Base-by-base conservation (phyloP, 805 yeast species). In the Grigorovia jiainica region DNA sequence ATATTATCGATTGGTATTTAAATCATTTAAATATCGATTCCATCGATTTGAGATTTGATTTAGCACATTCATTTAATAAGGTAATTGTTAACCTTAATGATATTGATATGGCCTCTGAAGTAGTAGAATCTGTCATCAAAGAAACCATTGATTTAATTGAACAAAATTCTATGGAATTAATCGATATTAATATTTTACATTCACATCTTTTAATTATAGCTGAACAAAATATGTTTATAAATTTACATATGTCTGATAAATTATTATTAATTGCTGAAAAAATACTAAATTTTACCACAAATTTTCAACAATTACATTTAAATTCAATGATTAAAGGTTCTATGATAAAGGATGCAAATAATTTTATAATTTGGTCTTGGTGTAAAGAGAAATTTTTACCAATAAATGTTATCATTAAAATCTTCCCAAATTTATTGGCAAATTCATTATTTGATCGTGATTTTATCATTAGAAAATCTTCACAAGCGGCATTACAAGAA, bases 401-500 rank as follows among this genome's bases (percentile, higher is more conserved):
- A 1, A 11, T 16, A 6, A 23, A 23, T 17, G 44, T 53, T 6
- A 61, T 58, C 31, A 52, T 44, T 25, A 44, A 16, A 67, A 70
- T 48, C 10, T 52, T 58, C 27, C 42, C 51, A 16, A 45, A 48
- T 17, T 57, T 85, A 20, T 52, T 83, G 2, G 56, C 69, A 9
- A 69, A 76, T 1, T 63, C 80, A 7, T 68, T 85, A 38, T 80
- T 81, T 54, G 97, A 89, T 55, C 64, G 69, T 18, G 95, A 87
- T 42, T 64, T 86, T 16, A 70, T 79, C 44, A 74, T 87, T 5
- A 68, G 96, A 43, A 67, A 94, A 43, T 89, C 96, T 15, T 80
- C 89, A 1, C 68, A 86, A 5, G 95, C 97, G 1, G 90, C 92
- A 0, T 52, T 89, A 6, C 97, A 89, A 55, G 97, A 89, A 53